Evolutionary conservation across 2,329 filamentous ascomycete species (phyloP), one percentile per base, ranked within the genome.

Genomic region (Chalara sp.): DNA sequence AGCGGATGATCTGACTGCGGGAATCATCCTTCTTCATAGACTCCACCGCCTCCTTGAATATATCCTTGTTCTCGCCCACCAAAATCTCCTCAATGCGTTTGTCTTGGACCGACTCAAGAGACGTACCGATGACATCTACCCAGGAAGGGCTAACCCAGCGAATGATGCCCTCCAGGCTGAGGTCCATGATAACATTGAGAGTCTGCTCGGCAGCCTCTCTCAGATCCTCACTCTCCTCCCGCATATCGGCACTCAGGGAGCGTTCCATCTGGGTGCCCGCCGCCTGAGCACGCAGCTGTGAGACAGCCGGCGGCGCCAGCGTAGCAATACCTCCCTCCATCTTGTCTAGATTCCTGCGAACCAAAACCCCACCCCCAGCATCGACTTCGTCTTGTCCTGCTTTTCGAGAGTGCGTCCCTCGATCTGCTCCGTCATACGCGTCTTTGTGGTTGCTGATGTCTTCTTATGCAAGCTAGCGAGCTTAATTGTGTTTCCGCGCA

Each of bases 131-230:
- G 46, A 99, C 86, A 62, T 97, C 90, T 54, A 82, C 81, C 93
- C 93, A 99, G 12, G 92, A 96, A 10, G 91, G 89, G 67, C 92
- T 97, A 61, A 95, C 91, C 89, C 93, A 99, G 70, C 90, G 87
- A 63, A 99, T 86, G 54, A 83, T 86, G 58, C 89, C 89, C 65
- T 96, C 87, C 50, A 97, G 79, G 63, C 90, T 89, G 58, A 99
- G 77, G 71, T 99, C 92, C 65, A 99, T 79, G 67, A 99, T 96
- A 57, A 95, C 88, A 69, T 97, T 99, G 66, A 96, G 78, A 28
- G 91, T 96, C 72, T 96, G 89, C 71, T 97, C 92, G 47, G 92
- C 93, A 40, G 92, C 93, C 72, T 96, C 89, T 65, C 91, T 90
- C 60, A 99, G 79, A 67, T 97, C 92, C 66, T 96, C 87, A 56